Percentiles rank a stretch among this genome's conserved stretches.
These are phyloP conservation scores for Mediolabrus comicus DNA, from an alignment of 108 stramenopile species.

Conservation along the genomic window DNA sequence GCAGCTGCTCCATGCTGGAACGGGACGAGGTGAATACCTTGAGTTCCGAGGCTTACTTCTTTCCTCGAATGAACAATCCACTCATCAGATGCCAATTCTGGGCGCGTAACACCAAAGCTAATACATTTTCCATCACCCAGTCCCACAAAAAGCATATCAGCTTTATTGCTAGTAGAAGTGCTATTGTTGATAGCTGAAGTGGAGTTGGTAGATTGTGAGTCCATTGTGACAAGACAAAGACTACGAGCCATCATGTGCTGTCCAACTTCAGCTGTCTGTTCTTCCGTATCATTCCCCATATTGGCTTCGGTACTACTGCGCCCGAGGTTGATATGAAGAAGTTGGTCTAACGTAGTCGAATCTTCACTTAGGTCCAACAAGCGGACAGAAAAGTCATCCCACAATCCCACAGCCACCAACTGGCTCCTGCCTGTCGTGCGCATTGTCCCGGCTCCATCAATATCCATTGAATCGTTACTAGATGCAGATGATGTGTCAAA, in stretches of 20 bases:
- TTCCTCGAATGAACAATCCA: conserved; percentile 72
- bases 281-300: conserved; percentile 12
- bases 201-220: conserved; percentile 38
- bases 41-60: conserved; percentile 92
- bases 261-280: conserved; percentile 10
- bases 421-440: conserved; percentile 14
- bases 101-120: conserved; percentile 66
- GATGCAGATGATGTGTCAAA: conserved; percentile 41
- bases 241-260: conserved; percentile 86
- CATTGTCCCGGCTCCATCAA: conserved; percentile 19
- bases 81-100: conserved; percentile 22
- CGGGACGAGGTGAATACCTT: conserved; percentile 87
- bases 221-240: conserved; percentile 73
- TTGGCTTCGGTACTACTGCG: conserved; percentile 27
- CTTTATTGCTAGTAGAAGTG: conserved; percentile 24
- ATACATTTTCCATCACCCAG: conserved; percentile 94
- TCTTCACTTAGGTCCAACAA: conserved; percentile 66
- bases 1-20: conserved; percentile 50
- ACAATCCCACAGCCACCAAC: conserved; percentile 83
- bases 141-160: conserved; percentile 93
- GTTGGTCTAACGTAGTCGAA: conserved; percentile 30
- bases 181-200: conserved; percentile 23
- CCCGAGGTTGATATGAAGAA: conserved; percentile 52
- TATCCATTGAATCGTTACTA: conserved; percentile 49
- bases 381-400: conserved; percentile 92